phyloP scores from a whole-genome alignment of 2,329 filamentous ascomycete species.

The Basipetospora chlamydospora region DNA sequence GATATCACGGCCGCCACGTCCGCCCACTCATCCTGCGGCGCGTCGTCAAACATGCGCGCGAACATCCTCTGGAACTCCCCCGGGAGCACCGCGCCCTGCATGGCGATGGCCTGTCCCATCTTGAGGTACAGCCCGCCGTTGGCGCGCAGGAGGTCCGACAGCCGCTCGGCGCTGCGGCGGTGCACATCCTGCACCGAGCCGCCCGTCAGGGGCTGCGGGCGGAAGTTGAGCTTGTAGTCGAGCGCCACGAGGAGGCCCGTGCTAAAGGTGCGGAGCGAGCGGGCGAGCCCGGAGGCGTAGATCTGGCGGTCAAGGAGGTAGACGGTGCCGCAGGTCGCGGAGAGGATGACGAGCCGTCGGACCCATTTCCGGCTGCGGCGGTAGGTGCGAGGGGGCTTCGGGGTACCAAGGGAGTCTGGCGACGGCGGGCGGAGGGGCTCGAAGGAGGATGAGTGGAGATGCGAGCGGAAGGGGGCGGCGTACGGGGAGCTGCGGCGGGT shows the following conservation, averaged over 20 bases:
- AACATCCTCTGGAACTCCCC: conserved; percentile 97
- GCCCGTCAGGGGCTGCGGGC: conserved; percentile 59
- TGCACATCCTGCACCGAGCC: conserved; percentile 67
- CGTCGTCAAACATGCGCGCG: conserved; percentile 91
- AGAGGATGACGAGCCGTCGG: conserved; percentile 54
- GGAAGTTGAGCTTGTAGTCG: conserved; percentile 96
- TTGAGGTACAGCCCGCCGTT: conserved; percentile 96
- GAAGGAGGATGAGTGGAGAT: conserved; percentile 28
- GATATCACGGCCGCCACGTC: conserved; percentile 74
- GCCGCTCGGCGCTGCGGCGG: conserved; percentile 63
- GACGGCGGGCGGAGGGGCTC: conserved; percentile 61
- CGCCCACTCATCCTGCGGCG: conserved; percentile 79
- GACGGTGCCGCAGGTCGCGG: conserved; percentile 41
- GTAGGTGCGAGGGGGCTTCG: conserved; percentile 57
- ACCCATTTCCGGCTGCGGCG: conserved; percentile 57
- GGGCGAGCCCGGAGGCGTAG: conserved; percentile 65
- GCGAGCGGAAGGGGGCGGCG: conserved; percentile 7
- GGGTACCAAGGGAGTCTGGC: conserved; percentile 62
- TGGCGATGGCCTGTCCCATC: conserved; percentile 94
- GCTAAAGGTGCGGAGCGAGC: conserved; percentile 69
- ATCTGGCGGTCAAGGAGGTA: conserved; percentile 59
- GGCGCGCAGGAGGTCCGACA: conserved; percentile 65
- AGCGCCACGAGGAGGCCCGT: conserved; percentile 66
- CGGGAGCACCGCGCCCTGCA: conserved; percentile 90
- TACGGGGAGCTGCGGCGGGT: neutral